Evolutionary conservation across 345 rosid genomes (phyloP).

Genomic region (Populus nigra): DNA sequence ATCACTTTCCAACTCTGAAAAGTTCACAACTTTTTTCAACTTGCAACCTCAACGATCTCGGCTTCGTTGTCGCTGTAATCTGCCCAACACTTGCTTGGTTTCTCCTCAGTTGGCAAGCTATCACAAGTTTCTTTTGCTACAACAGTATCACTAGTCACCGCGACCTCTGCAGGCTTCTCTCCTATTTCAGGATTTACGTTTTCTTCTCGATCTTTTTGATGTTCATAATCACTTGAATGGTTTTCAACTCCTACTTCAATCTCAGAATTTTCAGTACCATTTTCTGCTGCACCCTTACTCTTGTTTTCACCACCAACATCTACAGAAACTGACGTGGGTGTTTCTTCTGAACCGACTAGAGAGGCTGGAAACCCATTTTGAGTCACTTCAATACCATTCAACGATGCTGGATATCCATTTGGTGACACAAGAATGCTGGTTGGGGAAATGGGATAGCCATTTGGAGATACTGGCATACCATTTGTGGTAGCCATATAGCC

Average conservation of each 20-base stretch:
- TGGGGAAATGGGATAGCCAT: constrained; percentile 56
- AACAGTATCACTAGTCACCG: constrained; percentile 20
- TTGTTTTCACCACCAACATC: constrained; percentile 39
- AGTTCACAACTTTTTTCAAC: constrained; percentile 39
- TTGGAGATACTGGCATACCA: constrained; percentile 53
- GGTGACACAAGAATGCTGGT: constrained; percentile 44
- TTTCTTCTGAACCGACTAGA: constrained; percentile 40
- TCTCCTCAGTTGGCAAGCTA: constrained; percentile 35
- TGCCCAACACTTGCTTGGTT: constrained; percentile 68
- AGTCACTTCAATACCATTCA: constrained; percentile 22
- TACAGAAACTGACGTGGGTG: constrained; percentile 24
- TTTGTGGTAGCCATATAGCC: constrained; percentile 53
- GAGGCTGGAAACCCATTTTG: constrained; percentile 50
- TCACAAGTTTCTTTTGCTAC: constrained; percentile 35
- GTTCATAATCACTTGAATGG: constrained; percentile 32
- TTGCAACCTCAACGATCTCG: constrained; percentile 58
- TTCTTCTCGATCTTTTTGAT: constrained; percentile 31
- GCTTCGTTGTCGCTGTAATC: constrained; percentile 75
- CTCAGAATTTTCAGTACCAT: constrained; percentile 30
- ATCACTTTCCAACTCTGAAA: constrained; percentile 1
- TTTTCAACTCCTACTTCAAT: constrained; percentile 39
- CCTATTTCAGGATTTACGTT: constrained; percentile 31
- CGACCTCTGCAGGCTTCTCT: constrained; percentile 24
- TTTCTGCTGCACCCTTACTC: constrained; percentile 40
- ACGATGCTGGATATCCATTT: constrained; percentile 40